Evolutionary conservation across 164 flowering plant genomes (phyloP), one percentile per base, ranked within the genome.

Genomic region (Stephania cephalantha): DNA sequence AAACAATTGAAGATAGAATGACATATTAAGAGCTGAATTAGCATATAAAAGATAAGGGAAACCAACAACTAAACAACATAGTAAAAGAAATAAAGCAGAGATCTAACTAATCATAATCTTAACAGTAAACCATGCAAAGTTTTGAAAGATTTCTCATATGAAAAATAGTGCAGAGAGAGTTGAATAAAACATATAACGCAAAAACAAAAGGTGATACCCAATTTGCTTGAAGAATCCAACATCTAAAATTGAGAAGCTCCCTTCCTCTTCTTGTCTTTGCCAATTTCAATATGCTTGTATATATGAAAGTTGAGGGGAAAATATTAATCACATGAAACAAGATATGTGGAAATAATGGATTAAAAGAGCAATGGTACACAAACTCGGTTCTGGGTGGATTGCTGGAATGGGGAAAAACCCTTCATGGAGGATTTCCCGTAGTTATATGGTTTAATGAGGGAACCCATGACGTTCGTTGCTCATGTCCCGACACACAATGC

Each of bases 261-360:
- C 69, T 75, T 46, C 12, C 67, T 71, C 64, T 69, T 74, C 71
- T 74, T 74, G 76, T 74, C 76, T 67, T 65, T 71, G 50, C 76
- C 71, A 67, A 74, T 74, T 71, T 74, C 76, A 74, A 74, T 67
- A 74, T 74, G 76, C 64, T 74, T 74, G 76, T 71, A 74, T 22
- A 71, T 74, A 71, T 74, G 69, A 46, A 25, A 25, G 25, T 25
- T 25, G 25, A 25, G 68, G 52, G 68, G 25, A n/a, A 45, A 68
- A 1, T 1, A 6, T 35, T 8, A 18, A 7, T 8, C 0, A 29
- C 7, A 67, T 48, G 44, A 74, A 18, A 67, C 25, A 17, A n/a
- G 2, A 66, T 4, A 46, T 48, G 31, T 50, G 12, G 5, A 18
- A 17, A 10, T n/a, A n/a, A 17, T 25, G 5, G 42, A 25, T 25